Base-by-base conservation (phyloP, 345 rosid species). In the Kandelia obovata region DNA sequence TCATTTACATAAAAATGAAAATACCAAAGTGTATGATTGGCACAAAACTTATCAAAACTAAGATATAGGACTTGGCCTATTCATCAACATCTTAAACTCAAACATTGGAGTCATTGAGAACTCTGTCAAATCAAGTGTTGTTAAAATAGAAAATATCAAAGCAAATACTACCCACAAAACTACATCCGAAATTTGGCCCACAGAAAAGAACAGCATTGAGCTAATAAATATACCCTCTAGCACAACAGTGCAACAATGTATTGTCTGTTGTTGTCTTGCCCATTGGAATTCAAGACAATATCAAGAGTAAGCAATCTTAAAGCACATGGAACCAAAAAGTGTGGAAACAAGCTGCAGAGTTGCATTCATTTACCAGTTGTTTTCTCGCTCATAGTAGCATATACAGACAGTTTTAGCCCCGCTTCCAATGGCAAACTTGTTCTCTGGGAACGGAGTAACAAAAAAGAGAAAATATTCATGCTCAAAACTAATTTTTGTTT, bases 391-490 rank as follows among this genome's bases (percentile, higher is more conserved):
- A 49, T 92, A 95, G 81, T 95, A 95, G 91, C 99, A 95, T 73
- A 92, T 79, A 78, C 98, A 95, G 68, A 92, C 92, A 70, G 92
- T 95, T 83, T 95, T 95, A 68, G 99, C 98, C 32, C 99, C 98
- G 78, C 98, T 95, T 69, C 99, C 99, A 72, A 95, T 97, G 74
- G 99, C 98, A 80, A 95, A 92, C 79, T 95, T 90, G 87, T 95
- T 95, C 76, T 87, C 99, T 95, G 83, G 52, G 13, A 70, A 55
- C 71, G 58, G 39, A 56, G 62, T 46, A 52, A 55, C 46, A 72
- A 58, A 56, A 30, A 65, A 67, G 7, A 43, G 5, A 5, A 25
- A 15, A 2, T 15, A 26, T 25, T 53, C 58, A 66, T 16, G 30
- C 21, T 46, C 23, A 10, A 15, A 37, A 71, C 13, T 11, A 58